These are phyloP conservation scores for Tuber calosporum DNA, from an alignment of 495 filamentous ascomycete species.

Conservation along the genomic window DNA sequence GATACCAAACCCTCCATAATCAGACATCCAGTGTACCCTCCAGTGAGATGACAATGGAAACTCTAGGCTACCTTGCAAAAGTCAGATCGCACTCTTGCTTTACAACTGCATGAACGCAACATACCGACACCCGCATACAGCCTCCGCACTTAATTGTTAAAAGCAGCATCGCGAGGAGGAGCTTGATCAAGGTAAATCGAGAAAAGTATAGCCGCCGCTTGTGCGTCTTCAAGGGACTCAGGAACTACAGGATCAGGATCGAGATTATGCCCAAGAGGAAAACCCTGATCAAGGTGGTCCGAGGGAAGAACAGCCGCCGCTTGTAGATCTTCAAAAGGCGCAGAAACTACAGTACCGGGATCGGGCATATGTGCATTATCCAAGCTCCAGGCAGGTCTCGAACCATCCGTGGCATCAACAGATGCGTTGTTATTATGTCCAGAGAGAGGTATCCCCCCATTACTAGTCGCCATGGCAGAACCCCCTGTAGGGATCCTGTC, in stretches of 20 bases:
- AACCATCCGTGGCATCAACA: not conserved
- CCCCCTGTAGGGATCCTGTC: not conserved
- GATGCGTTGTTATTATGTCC: not conserved
- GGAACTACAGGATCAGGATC: not conserved
- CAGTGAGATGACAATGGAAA: not conserved
- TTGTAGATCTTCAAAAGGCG: not conserved
- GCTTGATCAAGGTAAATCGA: not conserved
- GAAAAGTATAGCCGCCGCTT: not conserved
- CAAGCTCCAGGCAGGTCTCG: not conserved
- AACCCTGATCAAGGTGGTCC: not conserved
- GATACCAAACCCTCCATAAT: not conserved
- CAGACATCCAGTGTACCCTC: not conserved
- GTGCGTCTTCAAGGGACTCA: not conserved
- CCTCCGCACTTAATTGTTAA: not conserved
- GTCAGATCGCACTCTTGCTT: not conserved
- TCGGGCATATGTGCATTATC: not conserved
- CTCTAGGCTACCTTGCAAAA: not conserved
- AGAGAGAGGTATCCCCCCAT: not conserved
- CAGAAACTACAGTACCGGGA: not conserved
- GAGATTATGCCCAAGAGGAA: not conserved
- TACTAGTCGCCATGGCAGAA: not conserved
- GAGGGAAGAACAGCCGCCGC: not conserved
- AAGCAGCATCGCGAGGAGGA: not conserved
- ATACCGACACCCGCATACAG: not conserved
- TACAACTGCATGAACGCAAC: not conserved